These are phyloP conservation scores for Trametes maxima DNA, from an alignment of 768 basidiomycete species.

Conservation along the genomic window DNA sequence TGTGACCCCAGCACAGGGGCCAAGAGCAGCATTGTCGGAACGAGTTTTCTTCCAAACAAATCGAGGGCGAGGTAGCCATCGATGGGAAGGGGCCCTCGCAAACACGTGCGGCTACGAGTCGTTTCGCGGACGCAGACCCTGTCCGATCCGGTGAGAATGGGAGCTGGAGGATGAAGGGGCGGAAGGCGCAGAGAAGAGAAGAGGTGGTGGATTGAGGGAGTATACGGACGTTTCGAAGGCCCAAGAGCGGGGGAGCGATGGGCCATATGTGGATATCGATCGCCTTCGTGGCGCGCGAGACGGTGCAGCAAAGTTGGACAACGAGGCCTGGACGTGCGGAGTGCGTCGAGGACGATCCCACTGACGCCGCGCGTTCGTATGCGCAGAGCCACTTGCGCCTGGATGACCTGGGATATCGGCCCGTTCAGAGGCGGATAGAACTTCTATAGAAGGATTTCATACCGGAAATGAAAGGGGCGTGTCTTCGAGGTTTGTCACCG, in stretches of 20 bases:
- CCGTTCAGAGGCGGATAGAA: constrained; percentile 11
- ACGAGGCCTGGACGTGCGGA: constrained; percentile 10
- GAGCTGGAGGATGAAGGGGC: constrained; percentile 9
- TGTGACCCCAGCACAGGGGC: background rate
- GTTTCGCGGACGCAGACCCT: constrained; percentile 1
- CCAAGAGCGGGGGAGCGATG: constrained; percentile 9
- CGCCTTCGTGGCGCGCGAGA: constrained; percentile 5
- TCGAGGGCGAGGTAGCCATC: constrained; percentile 4
- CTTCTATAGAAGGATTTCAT: constrained; percentile 13
- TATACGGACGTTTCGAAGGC: background rate
- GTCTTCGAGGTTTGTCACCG: constrained; percentile 11
- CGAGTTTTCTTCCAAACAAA: background rate
- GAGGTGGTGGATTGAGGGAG: constrained; percentile 4
- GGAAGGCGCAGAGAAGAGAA: constrained; percentile 13
- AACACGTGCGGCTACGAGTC: background rate
- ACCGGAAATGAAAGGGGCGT: constrained; percentile 25
- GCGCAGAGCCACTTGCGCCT: background rate
- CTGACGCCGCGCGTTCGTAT: constrained; percentile 1
- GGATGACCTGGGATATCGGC: constrained; percentile 7
- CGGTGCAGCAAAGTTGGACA: background rate
- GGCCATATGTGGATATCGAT: constrained; percentile 14
- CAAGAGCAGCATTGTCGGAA: background rate
- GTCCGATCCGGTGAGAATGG: constrained; percentile 11
- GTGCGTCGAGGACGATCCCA: constrained; percentile 13
- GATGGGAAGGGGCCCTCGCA: background rate